A percentile compares a stretch with the other conserved stretches of the same genome.
These are phyloP conservation scores for Heliamphora pulchella DNA, from an alignment of 179 eudicot species.

Conservation along the genomic window DNA sequence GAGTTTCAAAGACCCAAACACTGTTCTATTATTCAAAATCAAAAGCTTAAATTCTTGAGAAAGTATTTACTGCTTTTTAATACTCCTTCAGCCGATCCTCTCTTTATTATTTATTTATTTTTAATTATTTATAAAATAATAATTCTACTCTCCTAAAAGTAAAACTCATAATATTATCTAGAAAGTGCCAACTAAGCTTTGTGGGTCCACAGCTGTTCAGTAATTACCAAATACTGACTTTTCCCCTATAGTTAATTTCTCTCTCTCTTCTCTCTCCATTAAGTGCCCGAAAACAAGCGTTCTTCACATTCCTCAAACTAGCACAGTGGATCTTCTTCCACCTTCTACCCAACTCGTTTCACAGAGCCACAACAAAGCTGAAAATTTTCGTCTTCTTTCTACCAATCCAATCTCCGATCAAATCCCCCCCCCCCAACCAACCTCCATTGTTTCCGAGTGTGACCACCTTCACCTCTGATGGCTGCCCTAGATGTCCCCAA, in stretches of 20 bases:
- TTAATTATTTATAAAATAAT: too few relatives aligned
- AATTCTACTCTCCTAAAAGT: too few relatives aligned
- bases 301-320: constrained; percentile 42
- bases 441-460: constrained; percentile 34
- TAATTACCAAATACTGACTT: too few relatives aligned
- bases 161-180: too few relatives aligned
- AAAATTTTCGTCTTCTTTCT: constrained; percentile 33
- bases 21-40: too few relatives aligned
- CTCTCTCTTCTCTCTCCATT: background rate
- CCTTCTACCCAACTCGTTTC: constrained; percentile 56
- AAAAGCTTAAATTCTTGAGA: too few relatives aligned
- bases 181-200: too few relatives aligned
- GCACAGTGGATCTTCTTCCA: constrained; percentile 58
- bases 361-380: constrained; percentile 55
- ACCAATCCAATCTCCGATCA: constrained; percentile 30
- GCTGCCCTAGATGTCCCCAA: constrained; percentile 37
- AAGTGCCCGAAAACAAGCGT: constrained; percentile 11
- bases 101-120: too few relatives aligned
- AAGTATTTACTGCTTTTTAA: too few relatives aligned
- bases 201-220: too few relatives aligned
- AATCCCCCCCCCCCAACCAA: constrained; percentile 29
- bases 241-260: background rate
- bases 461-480: background rate
- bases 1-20: too few relatives aligned
- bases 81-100: too few relatives aligned